Base-by-base conservation (phyloP, 306 rosid genomes). In the Gleditsia sinensis region DNA sequence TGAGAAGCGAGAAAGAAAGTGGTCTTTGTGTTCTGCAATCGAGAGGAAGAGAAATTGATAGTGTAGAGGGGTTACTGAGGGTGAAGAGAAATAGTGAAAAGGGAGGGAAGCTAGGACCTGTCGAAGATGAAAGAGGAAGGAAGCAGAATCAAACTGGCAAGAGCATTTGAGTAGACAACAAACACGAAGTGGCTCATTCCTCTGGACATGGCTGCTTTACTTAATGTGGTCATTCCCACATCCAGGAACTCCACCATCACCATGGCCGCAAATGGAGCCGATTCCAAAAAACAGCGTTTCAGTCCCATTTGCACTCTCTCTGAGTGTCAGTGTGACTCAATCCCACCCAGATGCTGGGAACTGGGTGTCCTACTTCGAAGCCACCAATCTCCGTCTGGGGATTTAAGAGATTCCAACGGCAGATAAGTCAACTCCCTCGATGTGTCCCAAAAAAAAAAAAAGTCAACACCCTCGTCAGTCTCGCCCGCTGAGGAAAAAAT, bases 121-220 rank as follows among this genome's bases (percentile, higher is more conserved):
- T 56, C 42, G 82, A 72, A 11, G 82, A 82, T 0, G 80, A 85
- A 82, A 72, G 82, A 55, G 34, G 69, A 68, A 70, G 84, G 86
- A 25, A 82, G 53, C 72, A 85, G 89, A 0, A 85, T 72, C 14
- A 68, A 8, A 49, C 86, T 40, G 25, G 84, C 86, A 28, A 85
- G 80, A 51, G 86, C 84, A 36, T 85, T 85, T 32, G 89, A 85
- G 78, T 85, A 85, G 58, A 79, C 78, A 27, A 85, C 84, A 28
- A 85, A 82, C 37, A 85, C 75, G 27, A 75, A 82, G 61, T 85
- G 82, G 25, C 36, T 85, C 86, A 85, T 82, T 58, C 89, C 89
- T 82, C 20, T 72, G 4, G 86, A 72, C 78, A 85, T 85, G 55
- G 86, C 86, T 48, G 80, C 80, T 76, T 85, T 85, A 3, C 82